Conservation (phyloP, 371 early-diverging fungal species). For the Nosema muscidifuracis region DNA sequence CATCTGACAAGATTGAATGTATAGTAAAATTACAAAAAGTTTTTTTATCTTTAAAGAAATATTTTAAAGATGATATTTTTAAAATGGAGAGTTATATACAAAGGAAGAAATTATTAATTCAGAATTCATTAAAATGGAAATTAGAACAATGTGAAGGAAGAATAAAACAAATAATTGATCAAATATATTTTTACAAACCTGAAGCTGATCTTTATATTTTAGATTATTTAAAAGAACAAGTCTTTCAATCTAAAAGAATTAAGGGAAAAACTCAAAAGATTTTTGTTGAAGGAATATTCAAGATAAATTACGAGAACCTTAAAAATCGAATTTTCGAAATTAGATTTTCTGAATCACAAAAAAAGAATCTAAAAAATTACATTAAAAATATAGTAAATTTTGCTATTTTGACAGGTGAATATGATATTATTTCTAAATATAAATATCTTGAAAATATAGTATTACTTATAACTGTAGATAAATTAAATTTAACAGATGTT, state of each 20-base stretch:
- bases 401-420: conserved; percentile 5
- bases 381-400: conserved; percentile 28
- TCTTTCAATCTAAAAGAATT: conserved; percentile 21
- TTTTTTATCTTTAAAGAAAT: conserved; percentile 26
- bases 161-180: conserved; percentile 25
- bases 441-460: conserved; percentile 24
- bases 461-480: conserved; percentile 27
- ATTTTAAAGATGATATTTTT: conserved; percentile 27
- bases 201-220: conserved; percentile 11
- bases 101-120: conserved; percentile 9
- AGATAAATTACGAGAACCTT: not conserved
- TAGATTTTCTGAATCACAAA: conserved; percentile 1
- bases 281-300: conserved; percentile 15
- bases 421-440: not conserved
- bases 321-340: conserved; percentile 22
- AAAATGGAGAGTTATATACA: conserved; percentile 15
- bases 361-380: conserved; percentile 23
- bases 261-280: conserved; percentile 26
- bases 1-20: conserved; percentile 12
- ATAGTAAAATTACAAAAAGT: conserved; percentile 13
- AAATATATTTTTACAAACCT: conserved; percentile 11
- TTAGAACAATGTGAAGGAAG: conserved; percentile 14
- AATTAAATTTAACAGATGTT: conserved; percentile 13
- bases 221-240: conserved; percentile 15
- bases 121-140: conserved; percentile 26